phyloP scores from a whole-genome alignment of 2,329 filamentous ascomycete species.

The Cladophialophora chaetospira region DNA sequence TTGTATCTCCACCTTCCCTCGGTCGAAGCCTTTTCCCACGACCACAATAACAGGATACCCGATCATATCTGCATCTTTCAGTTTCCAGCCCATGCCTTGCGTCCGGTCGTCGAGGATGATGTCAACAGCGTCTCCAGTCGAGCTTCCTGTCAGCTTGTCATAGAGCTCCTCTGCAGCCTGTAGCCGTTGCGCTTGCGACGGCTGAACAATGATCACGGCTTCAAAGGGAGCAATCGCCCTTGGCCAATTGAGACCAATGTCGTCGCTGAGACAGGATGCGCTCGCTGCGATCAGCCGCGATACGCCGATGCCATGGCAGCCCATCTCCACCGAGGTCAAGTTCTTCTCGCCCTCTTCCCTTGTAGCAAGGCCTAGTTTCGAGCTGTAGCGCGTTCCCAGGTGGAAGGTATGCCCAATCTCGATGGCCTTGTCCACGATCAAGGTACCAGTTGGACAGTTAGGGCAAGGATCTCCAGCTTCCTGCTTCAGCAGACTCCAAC shows the following conservation, averaged over 20 bases:
- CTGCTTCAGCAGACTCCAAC: slow-evolving; percentile 61
- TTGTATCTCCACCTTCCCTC: slow-evolving; percentile 70
- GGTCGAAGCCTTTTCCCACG: slow-evolving; percentile 70
- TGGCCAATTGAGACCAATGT: slow-evolving; percentile 83
- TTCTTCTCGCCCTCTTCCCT: slow-evolving; percentile 31
- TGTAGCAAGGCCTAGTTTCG: slow-evolving; percentile 67
- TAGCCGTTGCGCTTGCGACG: slow-evolving; percentile 42
- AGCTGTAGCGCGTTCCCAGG: slow-evolving; percentile 84
- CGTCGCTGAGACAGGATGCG: slow-evolving; percentile 72
- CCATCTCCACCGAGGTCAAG: slow-evolving; percentile 76
- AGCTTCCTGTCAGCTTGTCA: slow-evolving; percentile 54
- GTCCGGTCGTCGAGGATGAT: slow-evolving; percentile 72
- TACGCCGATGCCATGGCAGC: slow-evolving; percentile 92
- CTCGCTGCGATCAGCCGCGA: slow-evolving; percentile 87
- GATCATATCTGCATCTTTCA: slow-evolving; percentile 84
- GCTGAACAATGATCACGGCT: slow-evolving; percentile 63
- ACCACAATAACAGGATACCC: slow-evolving; percentile 85
- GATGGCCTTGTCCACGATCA: slow-evolving; percentile 72
- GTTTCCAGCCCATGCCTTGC: slow-evolving; percentile 75
- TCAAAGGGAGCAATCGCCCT: slow-evolving; percentile 82
- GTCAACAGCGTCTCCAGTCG: slow-evolving; percentile 52
- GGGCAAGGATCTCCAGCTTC: slow-evolving; percentile 72
- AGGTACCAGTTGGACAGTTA: slow-evolving; percentile 63
- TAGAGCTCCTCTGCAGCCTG: slow-evolving; percentile 62
- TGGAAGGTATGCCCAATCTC: slow-evolving; percentile 96